phyloP scores from a whole-genome alignment of 305 asterid genomes.

The Salvia sclarea region DNA sequence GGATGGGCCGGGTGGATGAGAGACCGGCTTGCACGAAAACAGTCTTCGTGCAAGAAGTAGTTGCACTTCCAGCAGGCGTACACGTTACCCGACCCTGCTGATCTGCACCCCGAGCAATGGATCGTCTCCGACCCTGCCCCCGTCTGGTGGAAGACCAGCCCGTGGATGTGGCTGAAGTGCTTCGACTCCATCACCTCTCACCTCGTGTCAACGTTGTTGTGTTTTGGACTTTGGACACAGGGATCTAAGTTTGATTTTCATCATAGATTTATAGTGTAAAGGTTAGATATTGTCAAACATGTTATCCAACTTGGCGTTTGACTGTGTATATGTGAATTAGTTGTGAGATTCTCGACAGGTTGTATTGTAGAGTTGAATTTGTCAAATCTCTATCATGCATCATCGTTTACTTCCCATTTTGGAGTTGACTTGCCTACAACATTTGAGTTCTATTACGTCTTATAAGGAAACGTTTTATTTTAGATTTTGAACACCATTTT shows the following conservation, averaged over 20 bases:
- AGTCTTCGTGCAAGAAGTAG: constrained; percentile 40
- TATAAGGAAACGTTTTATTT: too few relatives aligned
- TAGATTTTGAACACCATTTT: too few relatives aligned
- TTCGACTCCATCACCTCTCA: constrained; percentile 41
- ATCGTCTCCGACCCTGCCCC: constrained; percentile 43
- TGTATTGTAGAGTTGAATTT: constrained; percentile 30
- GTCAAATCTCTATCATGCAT: constrained; percentile 23
- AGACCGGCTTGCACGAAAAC: constrained; percentile 38
- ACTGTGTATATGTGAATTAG: constrained; percentile 2
- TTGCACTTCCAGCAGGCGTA: constrained; percentile 59
- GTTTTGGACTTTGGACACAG: too few relatives aligned
- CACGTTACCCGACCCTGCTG: constrained; percentile 39
- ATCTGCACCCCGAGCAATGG: constrained; percentile 60
- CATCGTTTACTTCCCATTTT: constrained; percentile 29
- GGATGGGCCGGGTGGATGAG: constrained; percentile 40
- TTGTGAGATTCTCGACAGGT: constrained; percentile 27
- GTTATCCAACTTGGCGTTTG: constrained; percentile 35
- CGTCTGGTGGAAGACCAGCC: constrained; percentile 49
- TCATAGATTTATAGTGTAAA: neutral
- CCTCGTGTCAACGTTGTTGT: too few relatives aligned
- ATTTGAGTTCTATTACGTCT: neutral
- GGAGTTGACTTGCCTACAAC: constrained; percentile 30
- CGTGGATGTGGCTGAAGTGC: constrained; percentile 70
- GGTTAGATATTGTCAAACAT: constrained; percentile 22
- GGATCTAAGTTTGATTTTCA: neutral